phyloP scores from a whole-genome alignment of 768 basidiomycete species.

The Suillus fuscotomentosus region DNA sequence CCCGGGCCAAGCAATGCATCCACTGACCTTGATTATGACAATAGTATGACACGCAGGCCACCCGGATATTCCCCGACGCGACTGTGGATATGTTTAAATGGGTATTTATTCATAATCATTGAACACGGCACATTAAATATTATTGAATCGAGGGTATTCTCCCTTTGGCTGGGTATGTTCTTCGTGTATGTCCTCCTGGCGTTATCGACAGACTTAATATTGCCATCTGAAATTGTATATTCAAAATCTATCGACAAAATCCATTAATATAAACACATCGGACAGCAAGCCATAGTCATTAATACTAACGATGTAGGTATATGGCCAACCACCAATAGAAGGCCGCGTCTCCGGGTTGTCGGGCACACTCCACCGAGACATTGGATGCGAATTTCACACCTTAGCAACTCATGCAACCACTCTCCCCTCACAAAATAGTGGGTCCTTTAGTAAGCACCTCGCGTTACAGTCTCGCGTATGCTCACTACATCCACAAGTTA shows the following conservation, averaged over 20 bases:
- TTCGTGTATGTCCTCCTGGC: neutral
- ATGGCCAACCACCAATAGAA: neutral
- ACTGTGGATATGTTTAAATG: neutral
- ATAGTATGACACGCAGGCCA: neutral
- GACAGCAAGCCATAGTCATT: neutral
- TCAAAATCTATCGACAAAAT: neutral
- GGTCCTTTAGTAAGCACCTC: conserved; percentile 58
- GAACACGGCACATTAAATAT: neutral
- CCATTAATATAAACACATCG: neutral
- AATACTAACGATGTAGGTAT: neutral
- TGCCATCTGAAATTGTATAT: neutral
- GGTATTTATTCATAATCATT: neutral
- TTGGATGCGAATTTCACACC: no score
- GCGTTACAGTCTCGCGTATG: conserved; percentile 88
- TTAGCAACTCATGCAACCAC: neutral
- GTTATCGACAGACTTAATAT: neutral
- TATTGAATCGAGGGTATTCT: neutral
- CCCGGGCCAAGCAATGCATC: neutral
- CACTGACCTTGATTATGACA: neutral
- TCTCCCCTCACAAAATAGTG: neutral
- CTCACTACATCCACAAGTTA: conserved; percentile 72
- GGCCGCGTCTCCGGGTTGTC: neutral
- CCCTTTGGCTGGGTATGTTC: neutral
- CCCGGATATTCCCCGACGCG: neutral
- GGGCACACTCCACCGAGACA: neutral